Conservation (phyloP, 1,139 yeast genomes). For the Scheffersomyces cryptocercus region DNA sequence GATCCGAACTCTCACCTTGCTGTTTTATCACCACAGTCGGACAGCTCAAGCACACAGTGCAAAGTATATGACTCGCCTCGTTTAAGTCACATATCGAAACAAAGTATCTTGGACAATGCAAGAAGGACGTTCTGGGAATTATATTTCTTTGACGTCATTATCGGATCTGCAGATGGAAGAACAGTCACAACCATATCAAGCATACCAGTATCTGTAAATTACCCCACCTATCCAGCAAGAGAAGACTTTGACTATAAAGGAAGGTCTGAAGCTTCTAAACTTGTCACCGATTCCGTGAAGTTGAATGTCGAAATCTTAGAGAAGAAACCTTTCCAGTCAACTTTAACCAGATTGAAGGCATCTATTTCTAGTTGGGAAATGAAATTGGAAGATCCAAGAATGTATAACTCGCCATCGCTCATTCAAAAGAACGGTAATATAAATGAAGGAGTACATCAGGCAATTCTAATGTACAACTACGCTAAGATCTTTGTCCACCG, state of each 20-base stretch:
- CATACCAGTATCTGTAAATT: constrained; percentile 29
- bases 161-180: constrained; percentile 54
- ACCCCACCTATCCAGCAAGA: constrained; percentile 35
- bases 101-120: constrained; percentile 30
- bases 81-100: constrained; percentile 13
- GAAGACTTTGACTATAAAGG: constrained; percentile 45
- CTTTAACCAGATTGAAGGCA: constrained; percentile 37
- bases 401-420: constrained; percentile 41
- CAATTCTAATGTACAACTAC: constrained; percentile 44
- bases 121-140: constrained; percentile 52
- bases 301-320: constrained; percentile 44
- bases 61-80: constrained; percentile 13
- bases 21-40: not conserved
- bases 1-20: not conserved
- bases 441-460: constrained; percentile 53
- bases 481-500: constrained; percentile 53
- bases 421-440: constrained; percentile 41
- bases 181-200: constrained; percentile 40
- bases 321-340: constrained; percentile 33
- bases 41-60: not conserved
- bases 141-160: constrained; percentile 48
- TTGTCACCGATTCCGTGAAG: constrained; percentile 49
- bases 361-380: constrained; percentile 51
- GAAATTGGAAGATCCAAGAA: constrained; percentile 42
- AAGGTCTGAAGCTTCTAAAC: constrained; percentile 46